Conservation (phyloP, 1,139 yeast genomes). For the Scheffersomyces parashehatae region DNA sequence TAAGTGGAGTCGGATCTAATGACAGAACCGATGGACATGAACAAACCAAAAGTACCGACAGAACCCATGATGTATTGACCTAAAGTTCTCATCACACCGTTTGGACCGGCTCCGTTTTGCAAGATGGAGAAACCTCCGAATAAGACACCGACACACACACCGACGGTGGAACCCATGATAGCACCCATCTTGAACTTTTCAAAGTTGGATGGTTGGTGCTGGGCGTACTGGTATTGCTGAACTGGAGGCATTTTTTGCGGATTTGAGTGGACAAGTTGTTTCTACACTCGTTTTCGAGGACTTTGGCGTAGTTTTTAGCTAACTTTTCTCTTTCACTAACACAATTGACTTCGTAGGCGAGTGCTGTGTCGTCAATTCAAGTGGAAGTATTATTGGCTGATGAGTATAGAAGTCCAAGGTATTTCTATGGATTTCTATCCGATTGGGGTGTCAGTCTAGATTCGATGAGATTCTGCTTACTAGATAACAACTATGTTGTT, state of each 20-base stretch:
- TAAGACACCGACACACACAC: slow-evolving; percentile 91
- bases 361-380: too few species aligned
- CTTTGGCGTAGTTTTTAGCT: too few species aligned
- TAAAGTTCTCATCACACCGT: slow-evolving; percentile 92
- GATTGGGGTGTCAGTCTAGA: too few species aligned
- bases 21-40: slow-evolving; percentile 93
- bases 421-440: too few species aligned
- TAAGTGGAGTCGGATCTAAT: slow-evolving; percentile 73
- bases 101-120: slow-evolving; percentile 97
- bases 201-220: slow-evolving; percentile 84
- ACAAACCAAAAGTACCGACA: slow-evolving; percentile 93
- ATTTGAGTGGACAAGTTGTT: neutral
- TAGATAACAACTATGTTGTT: too few species aligned
- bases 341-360: too few species aligned
- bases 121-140: slow-evolving; percentile 92
- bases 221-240: slow-evolving; percentile 69
- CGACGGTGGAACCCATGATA: slow-evolving; percentile 94
- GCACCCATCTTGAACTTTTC: slow-evolving; percentile 98
- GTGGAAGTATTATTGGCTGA: too few species aligned
- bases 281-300: too few species aligned
- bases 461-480: too few species aligned
- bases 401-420: too few species aligned
- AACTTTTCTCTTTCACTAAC: too few species aligned
- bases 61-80: slow-evolving; percentile 97
- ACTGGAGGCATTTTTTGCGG: slow-evolving; percentile 73